Evolutionary conservation across 164 flowering plant species (phyloP), one percentile per base, ranked within the genome.

Genomic region (Saururus chinensis): DNA sequence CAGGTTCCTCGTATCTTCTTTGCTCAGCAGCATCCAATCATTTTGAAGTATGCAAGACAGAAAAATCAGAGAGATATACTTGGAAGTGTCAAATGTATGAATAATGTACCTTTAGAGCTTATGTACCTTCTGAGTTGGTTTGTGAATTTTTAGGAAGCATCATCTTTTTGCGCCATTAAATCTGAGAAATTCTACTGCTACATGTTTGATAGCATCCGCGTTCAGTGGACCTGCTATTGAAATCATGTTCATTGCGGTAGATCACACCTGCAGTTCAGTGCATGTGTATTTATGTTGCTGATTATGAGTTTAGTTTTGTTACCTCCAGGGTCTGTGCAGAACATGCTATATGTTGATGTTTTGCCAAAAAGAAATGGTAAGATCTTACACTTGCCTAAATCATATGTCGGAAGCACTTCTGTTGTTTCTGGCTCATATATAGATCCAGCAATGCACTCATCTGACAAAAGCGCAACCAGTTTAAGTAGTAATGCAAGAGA

Each of bases 381-480:
- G 24, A 14, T 54, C 42, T 54, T 51, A 23, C 12, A 30, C 35
- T 19, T 42, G 1, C 19, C 60, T 20, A 67, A 70, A 26, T 61
- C 45, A 49, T 25, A 53, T 42, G n/a, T 14, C 20, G 58, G 51
- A 21, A 19, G 17, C 9, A 24, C 20, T 6, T 25, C 53, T 17
- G 62, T 24, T 20, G 20, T 57, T 61, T 67, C 68, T 7, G 64
- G 25, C 48, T 57, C 71, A 30, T 64, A 42, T 16, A 45, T 42
- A 37, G 51, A n/a, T 24, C 57, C 25, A 9, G 20, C 7, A 51
- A 40, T 22, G 24, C 52, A 51, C 11, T 68, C 62, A 37, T 51
- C 66, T 21, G 24, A 16, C 9, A 53, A 42, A 53, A 60, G 23
- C 9, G 24, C 25, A 45, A 37, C 51, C 23, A 41, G 26, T 24